phyloP scores from a whole-genome alignment of 192 early-diverging fungal species.

The Coemansia sp. region DNA sequence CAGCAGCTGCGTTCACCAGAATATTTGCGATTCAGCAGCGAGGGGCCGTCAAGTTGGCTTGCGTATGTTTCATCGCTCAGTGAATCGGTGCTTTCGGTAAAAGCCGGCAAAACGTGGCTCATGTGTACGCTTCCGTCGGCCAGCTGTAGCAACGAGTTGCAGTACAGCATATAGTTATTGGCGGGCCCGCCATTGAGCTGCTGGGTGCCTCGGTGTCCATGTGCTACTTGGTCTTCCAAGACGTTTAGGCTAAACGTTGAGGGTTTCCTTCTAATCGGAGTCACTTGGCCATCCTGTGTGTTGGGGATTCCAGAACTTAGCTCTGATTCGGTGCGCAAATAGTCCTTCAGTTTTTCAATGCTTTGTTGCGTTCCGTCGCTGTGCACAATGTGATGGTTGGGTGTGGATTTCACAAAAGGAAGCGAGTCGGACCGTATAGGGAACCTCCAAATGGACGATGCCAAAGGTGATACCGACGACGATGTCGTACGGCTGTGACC shows the following conservation, averaged over 20 bases:
- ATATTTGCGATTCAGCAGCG: conserved; percentile 14
- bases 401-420: conserved; percentile 8
- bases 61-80: background rate
- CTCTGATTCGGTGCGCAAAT: conserved; percentile 32
- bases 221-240: background rate
- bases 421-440: conserved; percentile 37
- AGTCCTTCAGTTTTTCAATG: conserved; percentile 38
- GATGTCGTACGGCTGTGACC: conserved; percentile 9
- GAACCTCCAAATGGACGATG: conserved; percentile 31
- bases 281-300: background rate
- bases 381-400: conserved; percentile 44
- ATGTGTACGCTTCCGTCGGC: conserved; percentile 1
- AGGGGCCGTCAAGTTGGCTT: conserved; percentile 9
- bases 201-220: background rate
- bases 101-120: background rate
- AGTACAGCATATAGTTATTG: conserved; percentile 4
- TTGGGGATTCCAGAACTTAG: conserved; percentile 9
- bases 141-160: conserved; percentile 12
- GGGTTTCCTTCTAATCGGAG: background rate
- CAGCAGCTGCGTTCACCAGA: conserved; percentile 12
- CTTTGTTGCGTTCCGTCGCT: conserved; percentile 24
- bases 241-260: conserved; percentile 7
- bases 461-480: conserved; percentile 4
- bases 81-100: background rate
- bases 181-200: background rate